These are phyloP conservation scores for Alternaria triticina DNA, from an alignment of 2,329 filamentous ascomycete genomes.

Conservation along the genomic window DNA sequence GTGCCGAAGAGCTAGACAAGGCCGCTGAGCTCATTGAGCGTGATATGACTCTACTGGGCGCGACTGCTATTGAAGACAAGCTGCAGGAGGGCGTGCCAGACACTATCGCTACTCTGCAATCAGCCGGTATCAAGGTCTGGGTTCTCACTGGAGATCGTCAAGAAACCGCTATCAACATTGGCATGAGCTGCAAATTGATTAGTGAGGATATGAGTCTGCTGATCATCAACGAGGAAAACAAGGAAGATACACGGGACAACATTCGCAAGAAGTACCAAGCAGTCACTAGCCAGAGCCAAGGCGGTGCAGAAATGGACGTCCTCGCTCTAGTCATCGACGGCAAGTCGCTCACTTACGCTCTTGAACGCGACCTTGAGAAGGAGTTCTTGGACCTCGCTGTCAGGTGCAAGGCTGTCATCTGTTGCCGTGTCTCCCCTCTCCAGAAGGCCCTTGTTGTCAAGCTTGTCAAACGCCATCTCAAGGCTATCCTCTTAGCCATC, in stretches of 20 bases:
- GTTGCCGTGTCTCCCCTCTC: conserved; percentile 91
- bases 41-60: conserved; percentile 87
- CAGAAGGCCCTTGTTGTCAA: conserved; percentile 98
- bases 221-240: conserved; percentile 90
- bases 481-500: conserved; percentile 91
- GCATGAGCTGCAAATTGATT: conserved; percentile 98
- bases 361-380: conserved; percentile 94
- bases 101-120: conserved; percentile 95
- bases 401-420: conserved; percentile 98
- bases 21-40: conserved; percentile 94
- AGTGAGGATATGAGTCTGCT: conserved; percentile 98
- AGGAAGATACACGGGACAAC: conserved; percentile 82
- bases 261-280: conserved; percentile 92
- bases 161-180: conserved; percentile 99
- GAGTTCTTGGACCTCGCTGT: conserved; percentile 90
- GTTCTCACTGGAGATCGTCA: conserved; percentile 96
- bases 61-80: conserved; percentile 96
- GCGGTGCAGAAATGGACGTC: conserved; percentile 79
- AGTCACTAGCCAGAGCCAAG: conserved; percentile 80
- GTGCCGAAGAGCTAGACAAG: conserved; percentile 95
- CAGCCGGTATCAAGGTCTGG: conserved; percentile 98
- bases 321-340: conserved; percentile 94
- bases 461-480: conserved; percentile 92
- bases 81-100: conserved; percentile 97
- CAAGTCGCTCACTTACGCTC: conserved; percentile 88